Evolutionary conservation across 768 basidiomycete species (phyloP).

Genomic region (Podaxis sp.): DNA sequence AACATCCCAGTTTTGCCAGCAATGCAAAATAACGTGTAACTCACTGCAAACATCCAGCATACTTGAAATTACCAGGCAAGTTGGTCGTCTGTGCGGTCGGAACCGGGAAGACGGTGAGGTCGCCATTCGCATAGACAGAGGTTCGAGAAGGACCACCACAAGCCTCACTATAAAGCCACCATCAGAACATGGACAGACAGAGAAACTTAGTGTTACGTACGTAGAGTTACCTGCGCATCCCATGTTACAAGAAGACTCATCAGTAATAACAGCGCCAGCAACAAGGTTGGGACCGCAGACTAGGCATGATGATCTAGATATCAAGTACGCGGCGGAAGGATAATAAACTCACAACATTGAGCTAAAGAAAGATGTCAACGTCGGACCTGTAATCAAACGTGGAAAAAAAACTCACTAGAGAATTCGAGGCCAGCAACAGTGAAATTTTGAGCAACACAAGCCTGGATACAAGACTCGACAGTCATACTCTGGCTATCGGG

Average conservation of each 20-base stretch:
- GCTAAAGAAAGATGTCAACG: conserved; percentile 14
- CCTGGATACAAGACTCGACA: conserved; percentile 55
- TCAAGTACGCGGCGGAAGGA: not conserved
- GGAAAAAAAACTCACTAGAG: conserved; percentile 33
- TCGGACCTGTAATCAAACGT: not conserved
- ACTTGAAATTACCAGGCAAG: conserved; percentile 61
- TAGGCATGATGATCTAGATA: conserved; percentile 17
- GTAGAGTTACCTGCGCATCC: conserved; percentile 64
- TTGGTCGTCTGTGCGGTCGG: conserved; percentile 49
- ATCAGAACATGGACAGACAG: not conserved
- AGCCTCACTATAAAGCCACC: conserved; percentile 39
- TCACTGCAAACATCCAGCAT: conserved; percentile 65
- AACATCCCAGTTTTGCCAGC: not conserved
- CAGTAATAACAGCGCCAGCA: conserved; percentile 49
- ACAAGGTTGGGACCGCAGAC: conserved; percentile 70
- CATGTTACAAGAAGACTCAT: conserved; percentile 62
- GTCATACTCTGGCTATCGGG: conserved; percentile 38
- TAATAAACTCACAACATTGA: conserved; percentile 40
- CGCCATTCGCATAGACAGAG: conserved; percentile 57
- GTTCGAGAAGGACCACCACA: conserved; percentile 75
- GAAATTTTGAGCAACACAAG: conserved; percentile 53
- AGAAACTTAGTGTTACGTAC: conserved; percentile 32
- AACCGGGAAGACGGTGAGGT: conserved; percentile 52
- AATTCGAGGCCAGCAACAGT: conserved; percentile 72
- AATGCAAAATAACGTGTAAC: conserved; percentile 15